Percentiles rank a stretch among this genome's conserved stretches.
phyloP scores from a whole-genome alignment of 352 stramenopile genomes.

The Globisporangium ultimum region DNA sequence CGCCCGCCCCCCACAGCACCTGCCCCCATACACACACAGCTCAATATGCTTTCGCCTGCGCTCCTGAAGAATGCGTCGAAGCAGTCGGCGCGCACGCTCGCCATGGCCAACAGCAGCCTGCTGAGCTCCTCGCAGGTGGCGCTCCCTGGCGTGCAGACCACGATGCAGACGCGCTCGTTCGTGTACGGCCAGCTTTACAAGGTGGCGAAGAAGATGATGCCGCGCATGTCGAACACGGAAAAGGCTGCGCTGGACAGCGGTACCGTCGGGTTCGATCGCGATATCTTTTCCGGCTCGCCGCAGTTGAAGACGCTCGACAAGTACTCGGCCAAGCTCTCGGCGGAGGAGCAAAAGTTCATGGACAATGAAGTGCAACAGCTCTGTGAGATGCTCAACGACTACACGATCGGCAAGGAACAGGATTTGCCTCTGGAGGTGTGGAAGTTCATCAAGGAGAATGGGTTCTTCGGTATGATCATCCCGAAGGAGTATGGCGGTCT shows the following conservation, averaged over 20 bases:
- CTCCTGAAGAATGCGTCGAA: constrained; percentile 41
- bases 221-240: constrained; percentile 94
- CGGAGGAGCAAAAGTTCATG: constrained; percentile 94
- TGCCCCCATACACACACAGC: background rate
- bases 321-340: constrained; percentile 91
- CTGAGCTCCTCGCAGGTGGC: constrained; percentile 9
- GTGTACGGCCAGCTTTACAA: constrained; percentile 92
- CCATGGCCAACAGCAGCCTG: constrained; percentile 1
- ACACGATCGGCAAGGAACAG: constrained; percentile 89
- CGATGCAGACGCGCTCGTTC: constrained; percentile 56
- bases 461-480: constrained; percentile 98
- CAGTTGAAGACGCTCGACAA: constrained; percentile 91
- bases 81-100: constrained; percentile 21
- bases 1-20: background rate
- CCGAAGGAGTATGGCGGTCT: constrained; percentile 94
- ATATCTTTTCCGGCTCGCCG: constrained; percentile 96
- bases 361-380: constrained; percentile 95
- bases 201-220: constrained; percentile 94
- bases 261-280: constrained; percentile 96
- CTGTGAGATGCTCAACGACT: constrained; percentile 96
- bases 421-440: constrained; percentile 92
- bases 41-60: constrained; percentile 31
- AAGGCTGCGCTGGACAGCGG: constrained; percentile 94
- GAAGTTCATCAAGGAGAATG: constrained; percentile 96
- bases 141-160: constrained; percentile 48